Evolutionary conservation across 805 yeast species (phyloP).

Genomic region (Saccharomycopsis amapae): DNA sequence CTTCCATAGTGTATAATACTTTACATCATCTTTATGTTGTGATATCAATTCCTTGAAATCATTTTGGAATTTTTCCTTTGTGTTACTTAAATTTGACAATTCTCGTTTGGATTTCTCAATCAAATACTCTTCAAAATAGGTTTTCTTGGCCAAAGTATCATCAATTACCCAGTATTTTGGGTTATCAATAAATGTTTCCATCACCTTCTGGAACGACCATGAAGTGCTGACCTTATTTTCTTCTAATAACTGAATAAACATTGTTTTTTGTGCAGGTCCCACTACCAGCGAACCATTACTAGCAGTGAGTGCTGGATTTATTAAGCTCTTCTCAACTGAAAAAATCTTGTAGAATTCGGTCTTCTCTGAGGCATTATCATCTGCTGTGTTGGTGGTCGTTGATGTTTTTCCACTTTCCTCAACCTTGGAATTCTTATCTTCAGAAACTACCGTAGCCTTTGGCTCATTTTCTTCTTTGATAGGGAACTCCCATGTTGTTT

Average conservation of each 20-base stretch:
- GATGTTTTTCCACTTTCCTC: no score
- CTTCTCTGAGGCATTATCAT: no score
- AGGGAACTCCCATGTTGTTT: conserved; percentile 81
- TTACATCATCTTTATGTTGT: conserved; percentile 35
- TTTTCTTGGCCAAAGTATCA: conserved; percentile 54
- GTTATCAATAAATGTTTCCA: conserved; percentile 49
- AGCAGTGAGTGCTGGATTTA: no score
- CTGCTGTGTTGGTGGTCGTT: no score
- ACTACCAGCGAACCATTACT: no score
- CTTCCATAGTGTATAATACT: conserved; percentile 57
- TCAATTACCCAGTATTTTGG: conserved; percentile 61
- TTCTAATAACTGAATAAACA: conserved; percentile 46
- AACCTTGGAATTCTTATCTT: no score
- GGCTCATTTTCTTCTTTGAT: conserved; percentile 33
- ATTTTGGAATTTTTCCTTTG: conserved; percentile 47
- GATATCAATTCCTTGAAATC: conserved; percentile 46
- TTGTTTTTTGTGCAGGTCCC: conserved; percentile 31
- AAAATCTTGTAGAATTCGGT: no score
- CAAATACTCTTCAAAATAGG: conserved; percentile 58
- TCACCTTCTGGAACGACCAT: conserved; percentile 67
- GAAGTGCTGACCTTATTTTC: conserved; percentile 57
- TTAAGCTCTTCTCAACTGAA: no score
- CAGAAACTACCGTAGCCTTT: no score
- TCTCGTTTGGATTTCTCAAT: conserved; percentile 44
- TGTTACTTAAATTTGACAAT: conserved; percentile 42